phyloP scores from a whole-genome alignment of 495 filamentous ascomycete species.

The Aspergillus haitiensis region DNA sequence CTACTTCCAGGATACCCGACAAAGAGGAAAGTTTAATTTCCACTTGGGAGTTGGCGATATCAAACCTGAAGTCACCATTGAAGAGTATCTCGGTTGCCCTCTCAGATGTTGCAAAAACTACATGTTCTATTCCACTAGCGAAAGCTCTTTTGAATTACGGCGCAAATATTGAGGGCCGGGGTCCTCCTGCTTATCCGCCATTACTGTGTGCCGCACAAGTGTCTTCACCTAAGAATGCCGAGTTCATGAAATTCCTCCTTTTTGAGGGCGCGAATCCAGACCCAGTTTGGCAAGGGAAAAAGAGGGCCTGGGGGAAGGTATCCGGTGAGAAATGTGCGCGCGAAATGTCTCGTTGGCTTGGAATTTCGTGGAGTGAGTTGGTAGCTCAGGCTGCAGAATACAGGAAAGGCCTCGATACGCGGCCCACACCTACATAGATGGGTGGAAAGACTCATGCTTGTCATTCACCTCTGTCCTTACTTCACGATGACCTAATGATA shows the following conservation, averaged over 20 bases:
- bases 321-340: background rate
- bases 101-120: background rate
- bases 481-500: too few species aligned
- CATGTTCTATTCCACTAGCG: background rate
- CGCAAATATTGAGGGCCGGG: background rate
- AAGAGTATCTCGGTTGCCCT: too few species aligned
- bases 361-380: constrained; percentile 6
- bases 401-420: background rate
- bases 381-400: background rate
- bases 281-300: background rate
- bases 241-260: constrained; percentile 7
- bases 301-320: too few species aligned
- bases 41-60: background rate
- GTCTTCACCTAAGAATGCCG: background rate
- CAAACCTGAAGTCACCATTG: too few species aligned
- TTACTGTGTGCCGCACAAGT: background rate
- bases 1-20: background rate
- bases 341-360: constrained; percentile 3
- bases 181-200: background rate
- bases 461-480: too few species aligned
- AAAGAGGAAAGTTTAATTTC: background rate
- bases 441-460: too few species aligned
- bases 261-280: constrained; percentile 2
- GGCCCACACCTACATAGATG: too few species aligned
- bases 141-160: background rate